A percentile compares a stretch with the other conserved stretches of the same genome.
Evolutionary conservation across 441 rosid genomes (phyloP).

Genomic region (Jatropha multifida): DNA sequence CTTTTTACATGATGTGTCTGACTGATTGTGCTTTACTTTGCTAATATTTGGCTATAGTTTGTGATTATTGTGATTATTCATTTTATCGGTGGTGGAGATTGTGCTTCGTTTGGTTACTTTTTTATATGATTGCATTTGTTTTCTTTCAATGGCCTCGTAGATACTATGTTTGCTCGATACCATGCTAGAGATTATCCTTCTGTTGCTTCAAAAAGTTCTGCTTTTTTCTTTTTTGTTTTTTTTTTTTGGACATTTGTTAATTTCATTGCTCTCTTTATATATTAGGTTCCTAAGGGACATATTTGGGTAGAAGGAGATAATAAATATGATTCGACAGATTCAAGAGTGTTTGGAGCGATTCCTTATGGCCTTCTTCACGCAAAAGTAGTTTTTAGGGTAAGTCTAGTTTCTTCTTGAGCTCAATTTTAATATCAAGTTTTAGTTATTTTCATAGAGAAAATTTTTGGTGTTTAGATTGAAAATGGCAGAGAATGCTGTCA

Average conservation of each 20-base stretch:
- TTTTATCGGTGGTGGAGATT: neutral
- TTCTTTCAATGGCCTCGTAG: neutral
- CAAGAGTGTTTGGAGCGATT: slow-evolving; percentile 68
- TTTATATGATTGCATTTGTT: neutral
- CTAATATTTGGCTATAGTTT: neutral
- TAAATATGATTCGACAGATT: slow-evolving; percentile 54
- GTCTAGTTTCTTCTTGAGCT: slow-evolving; percentile 8
- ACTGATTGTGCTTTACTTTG: neutral
- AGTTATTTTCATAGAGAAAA: neutral
- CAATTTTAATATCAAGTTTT: neutral
- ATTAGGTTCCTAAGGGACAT: slow-evolving; percentile 76
- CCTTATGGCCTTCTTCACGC: slow-evolving; percentile 73
- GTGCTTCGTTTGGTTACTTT: neutral
- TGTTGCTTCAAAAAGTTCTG: neutral
- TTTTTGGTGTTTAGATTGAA: neutral
- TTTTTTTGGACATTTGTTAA: slow-evolving; percentile 9
- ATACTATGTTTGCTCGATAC: neutral
- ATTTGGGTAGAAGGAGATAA: slow-evolving; percentile 76
- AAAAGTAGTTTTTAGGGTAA: slow-evolving; percentile 67
- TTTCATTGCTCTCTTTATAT: neutral
- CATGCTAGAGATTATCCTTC: neutral
- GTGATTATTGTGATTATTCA: neutral
- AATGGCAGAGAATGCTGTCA: neutral
- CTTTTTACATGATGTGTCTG: neutral
- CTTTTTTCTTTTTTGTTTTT: neutral